Base-by-base conservation (phyloP, 2,329 filamentous ascomycete species). In the Fusarium dlaminii region DNA sequence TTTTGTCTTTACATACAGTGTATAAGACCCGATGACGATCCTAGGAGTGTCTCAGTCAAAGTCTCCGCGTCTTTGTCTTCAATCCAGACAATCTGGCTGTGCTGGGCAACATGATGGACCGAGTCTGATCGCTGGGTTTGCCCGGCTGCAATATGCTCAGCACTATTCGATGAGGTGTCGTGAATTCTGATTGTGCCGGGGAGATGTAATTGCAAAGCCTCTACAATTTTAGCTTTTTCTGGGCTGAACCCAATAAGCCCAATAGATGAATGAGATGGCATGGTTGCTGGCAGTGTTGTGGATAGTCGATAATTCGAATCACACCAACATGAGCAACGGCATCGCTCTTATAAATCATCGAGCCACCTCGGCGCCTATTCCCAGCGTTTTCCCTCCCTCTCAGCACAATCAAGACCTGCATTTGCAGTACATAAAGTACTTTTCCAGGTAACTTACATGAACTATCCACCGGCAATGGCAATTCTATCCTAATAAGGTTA, bases 91-190 rank as follows among this genome's bases (percentile, higher is more conserved):
- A 36, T 12, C 4, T 52, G 49, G 49, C 32, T 52, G 17, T 52
- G 12, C 1, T 52, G 30, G 17, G 8, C n/a, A 24, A 52, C 30
- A 20, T 27, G 32, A 27, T 36, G 30, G n/a, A 15, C 0, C 2
- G 32, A 27, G 2, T 52, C 49, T 8, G 32, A 36, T 2, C 2
- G 6, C 17, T 36, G 17, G 8, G 6, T 0, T 6, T 36, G 49
- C 17, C 3, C 32, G 5, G 32, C 6, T 52, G 0, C 30, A 18
- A 11, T 15, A 17, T 36, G 9, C 32, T 27, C 12, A 36, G 0
- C 6, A 27, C 0, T 15, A 0, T 52, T 3, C 0, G 13, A 36
- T 0, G 13, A 49, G 12, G 17, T 11, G 13, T 52, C n/a, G 3
- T 2, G 36, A 2, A 34, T 0, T 20, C 29, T 13, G 22, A 14